These are phyloP conservation scores for Podosphaera aphanis DNA, from an alignment of 2,329 filamentous ascomycete species.

Conservation along the genomic window DNA sequence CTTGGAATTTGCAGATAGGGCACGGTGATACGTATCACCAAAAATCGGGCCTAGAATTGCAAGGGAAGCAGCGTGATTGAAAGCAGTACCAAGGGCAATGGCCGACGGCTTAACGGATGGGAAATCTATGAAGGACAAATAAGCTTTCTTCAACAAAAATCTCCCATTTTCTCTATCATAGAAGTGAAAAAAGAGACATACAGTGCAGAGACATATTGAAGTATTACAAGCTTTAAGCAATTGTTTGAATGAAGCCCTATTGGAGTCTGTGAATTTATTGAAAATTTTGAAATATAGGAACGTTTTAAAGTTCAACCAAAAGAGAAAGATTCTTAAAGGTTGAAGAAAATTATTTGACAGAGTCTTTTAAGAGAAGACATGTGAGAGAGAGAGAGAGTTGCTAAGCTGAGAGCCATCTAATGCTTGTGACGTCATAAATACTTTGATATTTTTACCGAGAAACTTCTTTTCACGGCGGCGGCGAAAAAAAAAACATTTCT, in stretches of 20 bases:
- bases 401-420: not conserved
- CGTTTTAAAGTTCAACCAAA: not conserved
- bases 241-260: not conserved
- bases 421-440: not conserved
- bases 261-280: not conserved
- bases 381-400: not conserved
- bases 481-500: no score
- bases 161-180: not conserved
- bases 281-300: not conserved
- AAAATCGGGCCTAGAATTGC: constrained; percentile 76
- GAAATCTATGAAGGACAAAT: constrained; percentile 22
- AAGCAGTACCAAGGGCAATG: constrained; percentile 84
- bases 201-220: constrained; percentile 13
- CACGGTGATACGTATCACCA: constrained; percentile 81
- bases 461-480: no score
- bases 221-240: not conserved
- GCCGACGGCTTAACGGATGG: constrained; percentile 90
- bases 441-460: no score
- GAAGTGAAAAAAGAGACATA: constrained; percentile 5
- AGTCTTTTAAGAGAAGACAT: not conserved
- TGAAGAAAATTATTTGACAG: not conserved
- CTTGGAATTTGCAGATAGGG: constrained; percentile 76
- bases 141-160: not conserved
- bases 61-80: constrained; percentile 81
- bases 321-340: not conserved